Conservation (phyloP, 2,329 filamentous ascomycete species). For the Aspergillus proliferans region DNA sequence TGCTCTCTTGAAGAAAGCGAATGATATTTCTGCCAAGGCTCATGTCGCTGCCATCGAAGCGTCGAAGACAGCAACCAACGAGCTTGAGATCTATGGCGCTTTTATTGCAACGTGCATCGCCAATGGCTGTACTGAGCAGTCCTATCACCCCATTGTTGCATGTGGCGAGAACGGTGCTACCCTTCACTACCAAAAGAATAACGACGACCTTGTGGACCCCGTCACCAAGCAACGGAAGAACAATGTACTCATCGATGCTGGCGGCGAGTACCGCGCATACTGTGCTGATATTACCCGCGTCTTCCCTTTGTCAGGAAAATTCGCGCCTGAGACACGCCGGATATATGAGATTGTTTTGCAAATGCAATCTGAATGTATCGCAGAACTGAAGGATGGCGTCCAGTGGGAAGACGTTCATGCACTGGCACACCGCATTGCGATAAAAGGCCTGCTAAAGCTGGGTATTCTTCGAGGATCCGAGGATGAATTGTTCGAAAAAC, state of each 20-base stretch:
- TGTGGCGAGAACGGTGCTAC: constrained; percentile 76
- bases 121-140: constrained; percentile 66
- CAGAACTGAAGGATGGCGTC: constrained; percentile 61
- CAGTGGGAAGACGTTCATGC: constrained; percentile 67
- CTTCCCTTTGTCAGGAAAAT: constrained; percentile 68
- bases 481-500: constrained; percentile 66
- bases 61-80: constrained; percentile 61
- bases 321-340: constrained; percentile 60
- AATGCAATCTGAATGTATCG: constrained; percentile 75
- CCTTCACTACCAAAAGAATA: constrained; percentile 79
- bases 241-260: constrained; percentile 78
- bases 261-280: constrained; percentile 78
- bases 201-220: constrained; percentile 58
- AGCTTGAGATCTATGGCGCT: constrained; percentile 75
- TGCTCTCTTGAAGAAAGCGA: constrained; percentile 72
- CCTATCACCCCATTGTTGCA: constrained; percentile 85
- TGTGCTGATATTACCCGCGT: constrained; percentile 87
- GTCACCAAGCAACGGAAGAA: constrained; percentile 46
- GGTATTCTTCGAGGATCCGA: constrained; percentile 63
- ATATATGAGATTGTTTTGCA: constrained; percentile 72
- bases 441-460: constrained; percentile 62
- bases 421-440: constrained; percentile 65
- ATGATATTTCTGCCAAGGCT: constrained; percentile 68
- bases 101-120: constrained; percentile 69
- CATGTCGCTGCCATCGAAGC: constrained; percentile 66